Conservation (phyloP, 2,329 filamentous ascomycete genomes). For the Periconia sp. region DNA sequence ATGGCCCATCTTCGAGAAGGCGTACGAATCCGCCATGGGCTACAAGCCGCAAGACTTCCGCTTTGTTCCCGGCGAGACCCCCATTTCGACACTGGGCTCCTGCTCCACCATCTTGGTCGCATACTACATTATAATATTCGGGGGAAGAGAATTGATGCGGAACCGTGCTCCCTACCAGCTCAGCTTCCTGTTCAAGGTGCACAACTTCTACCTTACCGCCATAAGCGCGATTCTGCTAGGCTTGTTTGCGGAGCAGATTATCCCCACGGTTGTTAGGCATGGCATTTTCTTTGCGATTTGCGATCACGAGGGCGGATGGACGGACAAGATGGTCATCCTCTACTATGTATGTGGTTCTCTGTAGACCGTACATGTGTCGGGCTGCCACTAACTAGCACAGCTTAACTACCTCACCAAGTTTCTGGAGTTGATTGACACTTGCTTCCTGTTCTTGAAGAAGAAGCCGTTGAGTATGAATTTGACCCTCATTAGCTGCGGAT, state of each 20-base stretch:
- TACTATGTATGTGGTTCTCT: constrained; percentile 80
- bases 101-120: constrained; percentile 79
- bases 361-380: background rate
- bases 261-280: constrained; percentile 79
- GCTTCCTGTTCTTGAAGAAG: constrained; percentile 99
- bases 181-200: constrained; percentile 87
- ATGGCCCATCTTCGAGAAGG: constrained; percentile 94
- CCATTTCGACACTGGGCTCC: constrained; percentile 87
- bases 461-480: constrained; percentile 80
- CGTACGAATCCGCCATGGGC: constrained; percentile 75
- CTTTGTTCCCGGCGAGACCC: constrained; percentile 81
- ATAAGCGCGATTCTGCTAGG: constrained; percentile 82
- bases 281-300: constrained; percentile 93
- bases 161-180: constrained; percentile 84
- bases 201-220: constrained; percentile 92
- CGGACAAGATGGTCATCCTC: constrained; percentile 86
- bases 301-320: constrained; percentile 83
- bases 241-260: constrained; percentile 88
- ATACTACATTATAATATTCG: constrained; percentile 95
- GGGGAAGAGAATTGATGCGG: constrained; percentile 91
- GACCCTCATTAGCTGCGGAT: background rate
- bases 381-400: constrained; percentile 59
- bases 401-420: constrained; percentile 99
- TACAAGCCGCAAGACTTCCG: constrained; percentile 86
- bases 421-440: constrained; percentile 91